phyloP scores from a whole-genome alignment of 1,139 yeast genomes.

The Yamadazyma aaseri region DNA sequence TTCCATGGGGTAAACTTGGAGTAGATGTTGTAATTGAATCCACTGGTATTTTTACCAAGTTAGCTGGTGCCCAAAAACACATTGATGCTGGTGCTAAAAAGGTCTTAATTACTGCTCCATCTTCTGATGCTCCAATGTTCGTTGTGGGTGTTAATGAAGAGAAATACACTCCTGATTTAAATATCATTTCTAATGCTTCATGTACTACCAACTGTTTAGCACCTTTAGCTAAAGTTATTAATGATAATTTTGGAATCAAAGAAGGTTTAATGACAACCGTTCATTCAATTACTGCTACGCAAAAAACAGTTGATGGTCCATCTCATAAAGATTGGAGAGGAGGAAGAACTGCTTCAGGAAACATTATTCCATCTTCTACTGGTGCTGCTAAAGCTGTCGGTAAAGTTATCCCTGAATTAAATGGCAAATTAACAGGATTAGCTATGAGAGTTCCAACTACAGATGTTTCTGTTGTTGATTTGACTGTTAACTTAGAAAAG shows the following conservation, averaged over 20 bases:
- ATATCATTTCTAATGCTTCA: slow-evolving; percentile 72
- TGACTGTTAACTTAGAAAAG: slow-evolving; percentile 49
- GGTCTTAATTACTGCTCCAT: slow-evolving; percentile 79
- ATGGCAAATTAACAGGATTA: slow-evolving; percentile 79
- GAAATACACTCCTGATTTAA: slow-evolving; percentile 59
- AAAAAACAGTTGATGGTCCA: slow-evolving; percentile 81
- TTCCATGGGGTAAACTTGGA: slow-evolving; percentile 71
- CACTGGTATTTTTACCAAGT: slow-evolving; percentile 76
- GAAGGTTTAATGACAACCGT: slow-evolving; percentile 83
- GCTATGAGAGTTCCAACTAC: slow-evolving; percentile 77
- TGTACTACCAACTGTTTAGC: slow-evolving; percentile 84
- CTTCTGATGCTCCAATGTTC: slow-evolving; percentile 78
- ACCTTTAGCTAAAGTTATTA: slow-evolving; percentile 72
- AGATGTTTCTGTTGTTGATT: slow-evolving; percentile 60
- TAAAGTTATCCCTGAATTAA: slow-evolving; percentile 73
- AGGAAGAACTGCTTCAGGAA: slow-evolving; percentile 79
- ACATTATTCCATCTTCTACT: slow-evolving; percentile 79
- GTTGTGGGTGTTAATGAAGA: slow-evolving; percentile 74
- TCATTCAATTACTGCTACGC: slow-evolving; percentile 80
- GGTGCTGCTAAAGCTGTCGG: slow-evolving; percentile 89
- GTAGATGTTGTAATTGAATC: slow-evolving; percentile 74
- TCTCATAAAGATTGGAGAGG: slow-evolving; percentile 88
- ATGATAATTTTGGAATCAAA: slow-evolving; percentile 68
- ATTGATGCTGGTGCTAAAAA: slow-evolving; percentile 78
- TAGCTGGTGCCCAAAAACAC: slow-evolving; percentile 69